Conservation (phyloP, 2,329 filamentous ascomycete genomes). For the Fusarium armeniacum region DNA sequence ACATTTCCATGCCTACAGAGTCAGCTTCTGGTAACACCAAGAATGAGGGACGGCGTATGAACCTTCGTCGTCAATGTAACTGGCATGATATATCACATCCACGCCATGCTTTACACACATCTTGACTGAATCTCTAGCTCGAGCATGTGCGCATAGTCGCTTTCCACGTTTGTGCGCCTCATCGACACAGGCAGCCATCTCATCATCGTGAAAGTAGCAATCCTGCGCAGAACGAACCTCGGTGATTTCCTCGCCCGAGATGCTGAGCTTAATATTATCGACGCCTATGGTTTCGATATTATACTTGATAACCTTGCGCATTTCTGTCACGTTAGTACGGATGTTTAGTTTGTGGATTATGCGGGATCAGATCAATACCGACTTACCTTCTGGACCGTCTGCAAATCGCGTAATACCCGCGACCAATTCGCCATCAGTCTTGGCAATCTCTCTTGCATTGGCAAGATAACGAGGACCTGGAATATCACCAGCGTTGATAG, state of each 20-base stretch:
- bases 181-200: too few relatives aligned
- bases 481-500: slow-evolving; percentile 33
- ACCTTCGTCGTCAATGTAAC: slow-evolving; percentile 35
- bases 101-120: slow-evolving; percentile 34
- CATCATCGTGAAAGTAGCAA: too few relatives aligned
- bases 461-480: slow-evolving; percentile 32
- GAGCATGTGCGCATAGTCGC: too few relatives aligned
- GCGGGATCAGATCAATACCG: not conserved
- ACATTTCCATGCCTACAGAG: not conserved
- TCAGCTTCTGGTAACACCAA: not conserved
- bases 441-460: slow-evolving; percentile 35
- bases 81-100: slow-evolving; percentile 34
- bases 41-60: not conserved
- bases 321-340: not conserved
- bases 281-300: too few relatives aligned
- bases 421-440: slow-evolving; percentile 27
- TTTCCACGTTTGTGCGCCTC: too few relatives aligned
- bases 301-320: not conserved
- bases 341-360: not conserved
- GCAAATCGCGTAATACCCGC: slow-evolving; percentile 31
- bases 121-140: slow-evolving; percentile 2
- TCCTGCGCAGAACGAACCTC: too few relatives aligned
- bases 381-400: slow-evolving; percentile 1
- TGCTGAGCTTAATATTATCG: too few relatives aligned
- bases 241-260: too few relatives aligned